Conservation (phyloP, 352 stramenopile genomes). For the Hyaloperonospora arabidopsidis region DNA sequence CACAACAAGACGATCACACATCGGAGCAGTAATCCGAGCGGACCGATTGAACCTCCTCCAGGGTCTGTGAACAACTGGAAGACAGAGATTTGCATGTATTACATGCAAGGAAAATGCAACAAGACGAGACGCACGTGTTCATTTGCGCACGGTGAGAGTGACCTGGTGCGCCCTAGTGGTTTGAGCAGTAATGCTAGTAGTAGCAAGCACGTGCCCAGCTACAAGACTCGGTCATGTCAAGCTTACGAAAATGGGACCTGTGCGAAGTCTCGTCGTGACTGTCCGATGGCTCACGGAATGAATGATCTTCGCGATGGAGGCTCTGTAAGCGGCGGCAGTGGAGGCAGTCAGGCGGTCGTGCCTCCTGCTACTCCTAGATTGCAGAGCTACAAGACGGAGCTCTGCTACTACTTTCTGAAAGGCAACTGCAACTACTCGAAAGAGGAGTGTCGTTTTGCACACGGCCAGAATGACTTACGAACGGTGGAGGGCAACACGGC, state of each 20-base stretch:
- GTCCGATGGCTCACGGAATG: slow-evolving; percentile 64
- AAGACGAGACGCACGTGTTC: slow-evolving; percentile 83
- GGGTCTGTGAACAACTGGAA: slow-evolving; percentile 70
- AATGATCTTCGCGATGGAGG: slow-evolving; percentile 57
- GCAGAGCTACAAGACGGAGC: slow-evolving; percentile 85
- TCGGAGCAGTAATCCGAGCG: slow-evolving; percentile 25
- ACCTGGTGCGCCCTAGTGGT: slow-evolving; percentile 46
- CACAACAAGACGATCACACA: slow-evolving; percentile 29
- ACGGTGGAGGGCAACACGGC: slow-evolving; percentile 80
- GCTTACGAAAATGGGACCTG: slow-evolving; percentile 67
- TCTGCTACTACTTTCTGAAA: slow-evolving; percentile 86
- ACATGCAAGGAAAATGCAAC: slow-evolving; percentile 85
- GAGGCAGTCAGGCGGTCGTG: slow-evolving; percentile 26
- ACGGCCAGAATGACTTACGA: slow-evolving; percentile 68
- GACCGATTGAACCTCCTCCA: slow-evolving; percentile 16
- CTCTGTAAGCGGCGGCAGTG: slow-evolving; percentile 11
- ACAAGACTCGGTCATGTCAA: slow-evolving; percentile 77
- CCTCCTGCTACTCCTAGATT: slow-evolving; percentile 49
- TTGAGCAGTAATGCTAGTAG: slow-evolving; percentile 4
- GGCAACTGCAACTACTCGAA: slow-evolving; percentile 85
- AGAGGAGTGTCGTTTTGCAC: slow-evolving; percentile 83
- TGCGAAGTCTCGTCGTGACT: slow-evolving; percentile 69
- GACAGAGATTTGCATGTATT: slow-evolving; percentile 87
- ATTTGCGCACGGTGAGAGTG: slow-evolving; percentile 78
- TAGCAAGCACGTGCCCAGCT: slow-evolving; percentile 34